Percentiles rank a stretch among this genome's conserved stretches.
Conservation (phyloP, 768 basidiomycete genomes). For the Phlebiopsis gigantea region DNA sequence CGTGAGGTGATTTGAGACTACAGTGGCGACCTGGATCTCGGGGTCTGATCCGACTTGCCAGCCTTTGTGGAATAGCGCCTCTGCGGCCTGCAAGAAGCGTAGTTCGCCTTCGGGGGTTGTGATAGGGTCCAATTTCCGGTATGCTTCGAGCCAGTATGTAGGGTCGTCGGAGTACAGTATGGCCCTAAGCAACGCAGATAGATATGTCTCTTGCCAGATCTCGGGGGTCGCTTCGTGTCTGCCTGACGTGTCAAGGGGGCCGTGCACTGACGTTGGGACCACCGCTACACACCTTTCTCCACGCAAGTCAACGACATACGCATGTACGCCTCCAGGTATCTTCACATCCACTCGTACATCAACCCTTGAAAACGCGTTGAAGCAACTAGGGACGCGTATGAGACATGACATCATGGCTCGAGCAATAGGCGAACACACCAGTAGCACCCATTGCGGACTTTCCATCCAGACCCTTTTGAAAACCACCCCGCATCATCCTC, state of each 20-base stretch:
- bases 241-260: background rate
- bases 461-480: slow-evolving; percentile 78
- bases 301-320: slow-evolving; percentile 89
- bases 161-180: slow-evolving; percentile 96
- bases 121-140: slow-evolving; percentile 94
- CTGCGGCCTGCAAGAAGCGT: slow-evolving; percentile 86
- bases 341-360: slow-evolving; percentile 97
- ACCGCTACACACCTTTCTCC: slow-evolving; percentile 76
- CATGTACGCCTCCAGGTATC: slow-evolving; percentile 94
- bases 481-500: slow-evolving; percentile 94
- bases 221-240: slow-evolving; percentile 89
- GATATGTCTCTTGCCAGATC: slow-evolving; percentile 96
- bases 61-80: slow-evolving; percentile 84
- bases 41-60: slow-evolving; percentile 99
- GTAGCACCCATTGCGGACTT: slow-evolving; percentile 88
- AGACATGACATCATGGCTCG: background rate
- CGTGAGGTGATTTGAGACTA: slow-evolving; percentile 94
- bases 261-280: slow-evolving; percentile 10
- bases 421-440: slow-evolving; percentile 49
- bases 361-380: slow-evolving; percentile 96
- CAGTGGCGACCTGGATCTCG: slow-evolving; percentile 96
- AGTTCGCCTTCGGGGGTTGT: slow-evolving; percentile 84
- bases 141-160: slow-evolving; percentile 85
- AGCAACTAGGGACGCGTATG: slow-evolving; percentile 53
- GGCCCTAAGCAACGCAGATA: slow-evolving; percentile 86